Percentiles rank a stretch among this genome's conserved stretches.
Conservation (phyloP, 2,329 filamentous ascomycete genomes). For the Elsinoe ampelina region DNA sequence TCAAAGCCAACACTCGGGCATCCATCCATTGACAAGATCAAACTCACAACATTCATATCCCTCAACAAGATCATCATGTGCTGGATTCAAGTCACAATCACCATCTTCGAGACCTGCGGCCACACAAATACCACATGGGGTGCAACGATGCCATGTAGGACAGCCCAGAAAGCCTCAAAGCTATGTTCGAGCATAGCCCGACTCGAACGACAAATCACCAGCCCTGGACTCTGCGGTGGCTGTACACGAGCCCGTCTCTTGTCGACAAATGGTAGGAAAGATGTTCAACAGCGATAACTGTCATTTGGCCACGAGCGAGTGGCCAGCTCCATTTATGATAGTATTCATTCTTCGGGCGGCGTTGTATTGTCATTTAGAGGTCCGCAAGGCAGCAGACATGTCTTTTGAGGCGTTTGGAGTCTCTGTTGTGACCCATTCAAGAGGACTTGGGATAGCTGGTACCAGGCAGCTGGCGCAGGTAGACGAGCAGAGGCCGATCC, state of each 20-base stretch:
- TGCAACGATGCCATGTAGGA: not conserved
- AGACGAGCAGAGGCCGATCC: too few relatives aligned
- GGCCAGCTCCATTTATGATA: too few relatives aligned
- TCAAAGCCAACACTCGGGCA: too few relatives aligned
- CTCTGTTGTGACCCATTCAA: too few relatives aligned
- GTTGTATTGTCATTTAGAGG: too few relatives aligned
- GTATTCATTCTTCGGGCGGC: too few relatives aligned
- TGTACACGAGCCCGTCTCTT: not conserved
- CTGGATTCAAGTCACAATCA: not conserved
- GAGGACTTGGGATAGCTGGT: too few relatives aligned
- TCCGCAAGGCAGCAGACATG: too few relatives aligned
- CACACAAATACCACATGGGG: slow-evolving; percentile 1
- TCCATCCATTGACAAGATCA: not conserved
- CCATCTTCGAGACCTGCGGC: not conserved
- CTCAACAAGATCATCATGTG: not conserved
- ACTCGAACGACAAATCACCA: not conserved
- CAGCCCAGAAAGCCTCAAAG: not conserved
- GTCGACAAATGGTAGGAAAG: not conserved
- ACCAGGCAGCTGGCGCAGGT: too few relatives aligned
- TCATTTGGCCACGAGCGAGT: too few relatives aligned
- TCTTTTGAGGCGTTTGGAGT: too few relatives aligned
- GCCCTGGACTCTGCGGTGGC: not conserved
- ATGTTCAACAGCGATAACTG: not conserved
- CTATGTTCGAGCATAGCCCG: not conserved
- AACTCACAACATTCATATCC: not conserved